Evolutionary conservation across 129 eudicot species (phyloP).

Genomic region (Centrapalus pauciflorus): DNA sequence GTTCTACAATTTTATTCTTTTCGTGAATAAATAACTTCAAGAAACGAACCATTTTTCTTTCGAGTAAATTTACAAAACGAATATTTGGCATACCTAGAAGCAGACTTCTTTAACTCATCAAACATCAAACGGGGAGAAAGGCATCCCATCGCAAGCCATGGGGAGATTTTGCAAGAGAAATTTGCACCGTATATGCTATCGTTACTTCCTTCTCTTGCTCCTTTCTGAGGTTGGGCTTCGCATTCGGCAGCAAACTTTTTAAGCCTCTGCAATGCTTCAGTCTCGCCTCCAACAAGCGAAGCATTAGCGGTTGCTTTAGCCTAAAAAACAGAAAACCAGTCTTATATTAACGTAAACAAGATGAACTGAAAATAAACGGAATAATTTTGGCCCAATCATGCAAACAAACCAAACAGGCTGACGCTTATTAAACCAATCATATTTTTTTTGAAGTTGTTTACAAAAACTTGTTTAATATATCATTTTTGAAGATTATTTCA

Average conservation of each 20-base stretch:
- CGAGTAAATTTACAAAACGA: not conserved
- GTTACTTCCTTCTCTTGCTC: constrained; percentile 54
- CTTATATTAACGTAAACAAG: not conserved
- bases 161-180: constrained; percentile 91
- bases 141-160: constrained; percentile 98
- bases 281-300: constrained; percentile 89
- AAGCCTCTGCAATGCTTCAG: constrained; percentile 80
- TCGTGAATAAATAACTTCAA: not conserved
- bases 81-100: constrained; percentile 53
- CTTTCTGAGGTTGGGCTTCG: constrained; percentile 65
- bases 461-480: too few relatives aligned
- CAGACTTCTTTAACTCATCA: constrained; percentile 80
- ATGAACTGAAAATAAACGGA: too few relatives aligned
- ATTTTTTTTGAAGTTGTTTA: too few relatives aligned
- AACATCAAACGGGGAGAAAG: constrained; percentile 94
- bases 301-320: constrained; percentile 72
- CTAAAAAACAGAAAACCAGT: constrained; percentile 45
- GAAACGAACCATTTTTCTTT: not conserved
- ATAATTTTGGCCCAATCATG: too few relatives aligned
- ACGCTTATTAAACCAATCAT: too few relatives aligned
- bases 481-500: too few relatives aligned
- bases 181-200: constrained; percentile 85
- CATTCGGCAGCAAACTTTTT: constrained; percentile 78
- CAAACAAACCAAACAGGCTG: too few relatives aligned
- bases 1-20: constrained; percentile 45